Conservation (phyloP, 345 rosid genomes). For the Euphorbia peplus region DNA sequence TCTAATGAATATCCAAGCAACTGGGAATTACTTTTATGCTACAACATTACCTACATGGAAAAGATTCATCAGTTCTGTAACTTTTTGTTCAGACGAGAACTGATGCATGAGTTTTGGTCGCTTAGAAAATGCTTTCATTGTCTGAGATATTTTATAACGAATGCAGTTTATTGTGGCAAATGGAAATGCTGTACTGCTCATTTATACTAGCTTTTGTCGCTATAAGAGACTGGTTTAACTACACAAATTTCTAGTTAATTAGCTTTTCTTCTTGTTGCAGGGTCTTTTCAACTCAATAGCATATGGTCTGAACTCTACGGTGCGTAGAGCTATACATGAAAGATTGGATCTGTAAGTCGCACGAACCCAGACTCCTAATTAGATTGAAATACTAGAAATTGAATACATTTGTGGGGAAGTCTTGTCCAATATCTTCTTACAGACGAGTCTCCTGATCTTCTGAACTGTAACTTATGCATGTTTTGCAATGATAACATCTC, state of each 20-base stretch:
- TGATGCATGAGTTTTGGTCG: background rate
- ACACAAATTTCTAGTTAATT: background rate
- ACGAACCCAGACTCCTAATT: background rate
- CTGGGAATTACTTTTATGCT: background rate
- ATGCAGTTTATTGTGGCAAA: background rate
- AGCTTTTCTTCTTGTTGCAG: slow-evolving; percentile 31
- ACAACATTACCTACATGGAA: background rate
- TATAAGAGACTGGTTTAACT: background rate
- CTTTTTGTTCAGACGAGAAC: background rate
- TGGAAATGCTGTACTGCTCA: background rate
- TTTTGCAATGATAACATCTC: background rate
- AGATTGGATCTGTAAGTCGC: slow-evolving; percentile 78
- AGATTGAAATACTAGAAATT: background rate
- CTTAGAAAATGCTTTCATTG: background rate
- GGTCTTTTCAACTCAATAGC: slow-evolving; percentile 96
- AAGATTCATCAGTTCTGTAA: background rate
- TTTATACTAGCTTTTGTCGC: background rate
- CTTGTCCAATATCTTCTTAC: background rate
- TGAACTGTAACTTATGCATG: background rate
- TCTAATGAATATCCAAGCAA: background rate
- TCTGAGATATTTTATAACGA: background rate
- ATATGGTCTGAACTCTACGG: slow-evolving; percentile 89
- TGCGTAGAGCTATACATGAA: slow-evolving; percentile 76
- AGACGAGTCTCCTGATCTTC: background rate
- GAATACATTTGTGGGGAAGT: background rate